These are phyloP conservation scores for Russula foetens DNA, from an alignment of 768 basidiomycete genomes.

Conservation along the genomic window DNA sequence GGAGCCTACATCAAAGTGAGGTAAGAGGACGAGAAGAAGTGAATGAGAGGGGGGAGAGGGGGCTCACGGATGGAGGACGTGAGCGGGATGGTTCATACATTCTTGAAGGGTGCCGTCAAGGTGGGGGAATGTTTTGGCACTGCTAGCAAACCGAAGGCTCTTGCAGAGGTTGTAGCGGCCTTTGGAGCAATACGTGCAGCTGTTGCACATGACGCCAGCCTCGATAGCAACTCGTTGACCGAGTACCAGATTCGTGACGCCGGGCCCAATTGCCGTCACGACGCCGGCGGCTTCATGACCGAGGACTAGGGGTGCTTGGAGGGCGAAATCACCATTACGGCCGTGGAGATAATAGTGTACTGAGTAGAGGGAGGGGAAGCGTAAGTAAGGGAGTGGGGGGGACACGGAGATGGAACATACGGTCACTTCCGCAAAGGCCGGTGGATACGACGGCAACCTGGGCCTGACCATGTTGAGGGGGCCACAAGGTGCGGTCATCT, in stretches of 20 bases:
- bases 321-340: constrained; percentile 86
- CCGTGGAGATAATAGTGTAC: constrained; percentile 90
- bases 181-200: constrained; percentile 57
- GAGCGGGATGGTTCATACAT: constrained; percentile 81
- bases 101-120: constrained; percentile 87
- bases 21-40: not conserved
- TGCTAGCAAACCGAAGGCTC: constrained; percentile 80
- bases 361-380: constrained; percentile 25
- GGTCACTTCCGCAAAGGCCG: constrained; percentile 85
- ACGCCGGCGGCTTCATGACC: constrained; percentile 92
- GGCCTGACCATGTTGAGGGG: constrained; percentile 63
- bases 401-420: constrained; percentile 35
- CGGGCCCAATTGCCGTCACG: constrained; percentile 74
- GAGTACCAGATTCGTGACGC: constrained; percentile 51
- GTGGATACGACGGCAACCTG: constrained; percentile 78
- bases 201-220: constrained; percentile 81
- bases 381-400: not conserved
- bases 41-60: constrained; percentile 2
- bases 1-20: constrained; percentile 42
- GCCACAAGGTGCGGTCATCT: constrained; percentile 65
- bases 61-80: constrained; percentile 78
- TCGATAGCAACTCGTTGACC: constrained; percentile 93
- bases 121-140: constrained; percentile 89
- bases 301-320: constrained; percentile 80
- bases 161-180: constrained; percentile 94